Base-by-base conservation (phyloP, 371 early-diverging fungal species). In the Apophysomyces elegans region DNA sequence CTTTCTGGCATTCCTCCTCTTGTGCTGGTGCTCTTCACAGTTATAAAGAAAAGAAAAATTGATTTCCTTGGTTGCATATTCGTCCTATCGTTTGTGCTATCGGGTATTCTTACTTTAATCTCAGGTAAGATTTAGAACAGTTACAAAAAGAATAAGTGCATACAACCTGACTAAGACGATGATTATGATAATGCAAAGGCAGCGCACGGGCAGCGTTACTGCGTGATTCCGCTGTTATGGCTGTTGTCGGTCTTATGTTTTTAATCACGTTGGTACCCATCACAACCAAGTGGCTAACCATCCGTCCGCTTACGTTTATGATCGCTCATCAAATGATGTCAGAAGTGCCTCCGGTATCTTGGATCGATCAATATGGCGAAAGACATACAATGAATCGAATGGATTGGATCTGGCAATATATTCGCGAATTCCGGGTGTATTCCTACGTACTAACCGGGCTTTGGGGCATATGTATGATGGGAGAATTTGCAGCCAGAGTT, bases 1-100 rank as follows among this genome's bases (percentile, higher is more conserved):
- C 47, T 78, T 9, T 75, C 72, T 4, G 70, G 70, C 18, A 47
- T 73, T 13, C 74, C 74, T 37, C 78, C 78, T 6, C 56, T 68
- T 0, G 26, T 72, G 7, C 64, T 72, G 21, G 64, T 65, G 5
- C 38, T 76, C 12, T 58, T 6, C 43, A 54, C 54, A 18, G 58
- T 67, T 35, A 2, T 73, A 32, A 11, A 60, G 35, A 66, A 57
- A 14, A 60, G 67, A 41, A 65, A 32, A 57, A 56, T 69, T 5
- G 69, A 73, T 62, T 46, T 64, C 14, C 54, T 73, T 6, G 69
- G 67, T 13, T 60, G 61, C 54, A 37, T 73, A 26, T 60, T 66
- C 44, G 45, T 69, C 32, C 39, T 73, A 39, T 64, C 64, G 45
- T 73, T 69, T 46, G 41, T 67, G 59, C 43, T 73, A 21, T 73